Evolutionary conservation across 352 stramenopile genomes (phyloP).

Genomic region (Phytophthora vignae): DNA sequence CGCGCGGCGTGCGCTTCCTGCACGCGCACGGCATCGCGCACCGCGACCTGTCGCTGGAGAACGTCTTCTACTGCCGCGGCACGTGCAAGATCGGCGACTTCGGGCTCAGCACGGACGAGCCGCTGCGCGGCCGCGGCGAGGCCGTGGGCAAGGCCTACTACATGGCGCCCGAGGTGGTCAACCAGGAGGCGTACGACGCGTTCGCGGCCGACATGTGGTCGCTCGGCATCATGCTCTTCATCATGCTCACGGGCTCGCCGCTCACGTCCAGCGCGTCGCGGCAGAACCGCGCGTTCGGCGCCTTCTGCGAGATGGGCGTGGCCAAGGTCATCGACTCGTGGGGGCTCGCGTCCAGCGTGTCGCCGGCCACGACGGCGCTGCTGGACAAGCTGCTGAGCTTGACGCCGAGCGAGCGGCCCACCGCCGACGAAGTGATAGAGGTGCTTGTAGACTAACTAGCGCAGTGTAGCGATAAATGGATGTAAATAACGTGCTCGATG

Average conservation of each 20-base stretch:
- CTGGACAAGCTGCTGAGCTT: constrained; percentile 20
- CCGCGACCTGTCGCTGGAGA: constrained; percentile 26
- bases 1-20: constrained; percentile 43
- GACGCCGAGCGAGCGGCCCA: constrained; percentile 10
- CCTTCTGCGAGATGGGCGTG: constrained; percentile 49
- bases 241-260: constrained; percentile 72
- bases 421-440: constrained; percentile 20
- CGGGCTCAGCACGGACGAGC: constrained; percentile 47
- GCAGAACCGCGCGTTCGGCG: constrained; percentile 46
- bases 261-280: constrained; percentile 39
- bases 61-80: constrained; percentile 46
- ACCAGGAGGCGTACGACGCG: constrained; percentile 45
- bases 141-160: constrained; percentile 40
- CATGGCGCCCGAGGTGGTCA: constrained; percentile 43
- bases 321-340: constrained; percentile 58
- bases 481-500: no score
- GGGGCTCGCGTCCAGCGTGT: constrained; percentile 39
- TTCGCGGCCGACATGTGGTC: constrained; percentile 78
- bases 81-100: constrained; percentile 67
- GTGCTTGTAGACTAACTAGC: constrained; percentile 22
- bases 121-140: constrained; percentile 23
- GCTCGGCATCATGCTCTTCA: constrained; percentile 83
- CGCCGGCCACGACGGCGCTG: constrained; percentile 2
- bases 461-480: no score
- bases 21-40: constrained; percentile 21